Percentiles rank a stretch among this genome's conserved stretches.
Conservation (phyloP, 2,329 filamentous ascomycete genomes). For the Westerdykella sp. region DNA sequence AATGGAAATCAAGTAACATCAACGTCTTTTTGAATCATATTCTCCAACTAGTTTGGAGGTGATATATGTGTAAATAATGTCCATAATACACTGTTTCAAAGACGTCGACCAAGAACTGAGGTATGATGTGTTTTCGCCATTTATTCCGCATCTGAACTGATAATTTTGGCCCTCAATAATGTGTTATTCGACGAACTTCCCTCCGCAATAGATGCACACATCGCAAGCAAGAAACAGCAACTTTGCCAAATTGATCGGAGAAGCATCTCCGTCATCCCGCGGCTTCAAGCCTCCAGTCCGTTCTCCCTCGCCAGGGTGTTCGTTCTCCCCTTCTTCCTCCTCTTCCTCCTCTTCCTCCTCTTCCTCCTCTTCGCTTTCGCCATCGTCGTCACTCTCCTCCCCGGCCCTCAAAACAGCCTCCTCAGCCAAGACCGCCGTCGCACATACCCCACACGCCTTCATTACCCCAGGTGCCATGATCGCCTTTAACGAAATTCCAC, state of each 20-base stretch:
- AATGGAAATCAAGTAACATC: too few relatives aligned
- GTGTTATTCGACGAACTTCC: slow-evolving; percentile 27
- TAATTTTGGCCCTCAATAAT: background rate
- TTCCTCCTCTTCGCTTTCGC: slow-evolving; percentile 4
- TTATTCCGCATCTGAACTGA: too few relatives aligned
- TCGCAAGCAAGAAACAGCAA: slow-evolving; percentile 32
- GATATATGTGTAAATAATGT: too few relatives aligned
- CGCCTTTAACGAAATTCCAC: slow-evolving; percentile 48
- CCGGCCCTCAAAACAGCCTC: slow-evolving; percentile 24
- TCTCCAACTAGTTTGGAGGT: too few relatives aligned
- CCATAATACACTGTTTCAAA: too few relatives aligned
- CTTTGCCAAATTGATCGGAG: slow-evolving; percentile 20
- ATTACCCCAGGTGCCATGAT: slow-evolving; percentile 51
- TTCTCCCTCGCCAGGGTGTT: background rate
- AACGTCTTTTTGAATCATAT: too few relatives aligned
- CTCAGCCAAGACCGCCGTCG: slow-evolving; percentile 44
- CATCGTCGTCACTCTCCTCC: background rate
- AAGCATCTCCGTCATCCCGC: background rate
- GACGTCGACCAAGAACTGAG: too few relatives aligned
- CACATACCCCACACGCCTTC: slow-evolving; percentile 51
- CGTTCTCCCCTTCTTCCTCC: too few relatives aligned
- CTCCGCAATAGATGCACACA: slow-evolving; percentile 35
- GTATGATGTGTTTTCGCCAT: too few relatives aligned
- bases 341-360: background rate
- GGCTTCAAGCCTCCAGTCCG: background rate